phyloP scores from a whole-genome alignment of 179 eudicot genomes.

The Spinacia oleracea region DNA sequence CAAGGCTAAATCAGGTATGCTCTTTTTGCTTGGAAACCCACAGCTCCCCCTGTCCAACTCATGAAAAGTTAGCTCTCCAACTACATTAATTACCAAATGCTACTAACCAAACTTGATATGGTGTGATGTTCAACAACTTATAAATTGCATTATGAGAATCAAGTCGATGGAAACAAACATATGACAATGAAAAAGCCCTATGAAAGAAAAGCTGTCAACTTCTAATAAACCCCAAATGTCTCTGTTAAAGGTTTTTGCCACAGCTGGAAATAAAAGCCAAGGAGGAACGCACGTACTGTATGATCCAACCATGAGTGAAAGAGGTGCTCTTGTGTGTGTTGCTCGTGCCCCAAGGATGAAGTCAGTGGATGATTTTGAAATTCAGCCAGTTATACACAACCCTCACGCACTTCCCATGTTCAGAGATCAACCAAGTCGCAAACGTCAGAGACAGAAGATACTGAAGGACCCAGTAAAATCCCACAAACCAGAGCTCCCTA shows the following conservation, averaged over 20 bases:
- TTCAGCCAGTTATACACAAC: slow-evolving; percentile 82
- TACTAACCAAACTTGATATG: neutral
- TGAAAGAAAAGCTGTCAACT: neutral
- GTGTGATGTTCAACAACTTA: neutral
- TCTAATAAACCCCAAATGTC: neutral
- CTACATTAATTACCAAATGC: neutral
- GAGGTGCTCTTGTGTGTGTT: slow-evolving; percentile 98
- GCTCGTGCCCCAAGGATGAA: slow-evolving; percentile 95
- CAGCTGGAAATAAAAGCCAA: slow-evolving; percentile 82
- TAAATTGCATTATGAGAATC: neutral
- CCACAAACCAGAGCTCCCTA: slow-evolving; percentile 92
- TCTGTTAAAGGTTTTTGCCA: slow-evolving; percentile 64
- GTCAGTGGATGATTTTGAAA: slow-evolving; percentile 81
- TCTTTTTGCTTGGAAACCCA: neutral
- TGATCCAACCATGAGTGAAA: slow-evolving; percentile 86
- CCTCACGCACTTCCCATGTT: slow-evolving; percentile 96
- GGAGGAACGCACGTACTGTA: slow-evolving; percentile 93
- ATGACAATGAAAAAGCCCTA: neutral
- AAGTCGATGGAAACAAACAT: neutral
- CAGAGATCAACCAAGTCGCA: slow-evolving; percentile 96
- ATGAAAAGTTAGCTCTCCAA: neutral
- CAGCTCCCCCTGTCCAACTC: neutral
- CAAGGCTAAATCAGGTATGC: slow-evolving; percentile 88
- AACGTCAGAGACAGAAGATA: slow-evolving; percentile 88
- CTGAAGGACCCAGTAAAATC: slow-evolving; percentile 91